phyloP scores from a whole-genome alignment of 371 early-diverging fungal genomes.

The Lichtheimia hyalospora region DNA sequence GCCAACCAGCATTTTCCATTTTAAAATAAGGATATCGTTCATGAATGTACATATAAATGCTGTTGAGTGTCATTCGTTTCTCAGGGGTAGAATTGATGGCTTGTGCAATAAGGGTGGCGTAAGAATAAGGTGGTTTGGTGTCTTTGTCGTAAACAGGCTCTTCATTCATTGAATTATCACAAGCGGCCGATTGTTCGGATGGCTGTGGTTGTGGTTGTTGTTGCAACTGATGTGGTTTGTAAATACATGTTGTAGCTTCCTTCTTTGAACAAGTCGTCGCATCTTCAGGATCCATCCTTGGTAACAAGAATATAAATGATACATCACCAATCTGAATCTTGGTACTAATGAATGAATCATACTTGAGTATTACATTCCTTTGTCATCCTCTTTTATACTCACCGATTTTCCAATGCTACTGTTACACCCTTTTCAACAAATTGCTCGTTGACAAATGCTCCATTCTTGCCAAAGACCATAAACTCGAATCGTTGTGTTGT shows the following conservation, averaged over 20 bases:
- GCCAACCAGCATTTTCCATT: conserved; percentile 77
- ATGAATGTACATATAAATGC: conserved; percentile 87
- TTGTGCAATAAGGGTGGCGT: conserved; percentile 83
- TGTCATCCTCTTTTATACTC: conserved; percentile 1
- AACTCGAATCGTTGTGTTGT: conserved; percentile 77
- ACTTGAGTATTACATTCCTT: background rate
- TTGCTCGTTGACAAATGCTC: conserved; percentile 79
- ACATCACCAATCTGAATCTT: conserved; percentile 81
- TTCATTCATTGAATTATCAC: background rate
- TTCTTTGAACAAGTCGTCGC: conserved; percentile 10
- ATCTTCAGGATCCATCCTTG: conserved; percentile 50
- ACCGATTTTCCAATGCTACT: conserved; percentile 72
- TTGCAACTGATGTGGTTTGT: conserved; percentile 36
- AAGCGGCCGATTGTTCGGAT: background rate
- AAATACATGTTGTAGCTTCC: conserved; percentile 26
- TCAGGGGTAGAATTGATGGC: conserved; percentile 76
- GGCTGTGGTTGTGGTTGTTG: conserved; percentile 12
- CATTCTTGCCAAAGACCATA: conserved; percentile 85
- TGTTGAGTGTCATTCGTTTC: conserved; percentile 78
- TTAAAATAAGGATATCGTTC: conserved; percentile 72
- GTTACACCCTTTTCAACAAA: conserved; percentile 71
- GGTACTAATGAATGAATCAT: conserved; percentile 49
- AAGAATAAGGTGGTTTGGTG: conserved; percentile 80
- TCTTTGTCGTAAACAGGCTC: conserved; percentile 6
- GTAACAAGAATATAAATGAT: conserved; percentile 74